phyloP scores from a whole-genome alignment of 1,284 basidiomycete genomes.

The Fomitiporia mediterranea region DNA sequence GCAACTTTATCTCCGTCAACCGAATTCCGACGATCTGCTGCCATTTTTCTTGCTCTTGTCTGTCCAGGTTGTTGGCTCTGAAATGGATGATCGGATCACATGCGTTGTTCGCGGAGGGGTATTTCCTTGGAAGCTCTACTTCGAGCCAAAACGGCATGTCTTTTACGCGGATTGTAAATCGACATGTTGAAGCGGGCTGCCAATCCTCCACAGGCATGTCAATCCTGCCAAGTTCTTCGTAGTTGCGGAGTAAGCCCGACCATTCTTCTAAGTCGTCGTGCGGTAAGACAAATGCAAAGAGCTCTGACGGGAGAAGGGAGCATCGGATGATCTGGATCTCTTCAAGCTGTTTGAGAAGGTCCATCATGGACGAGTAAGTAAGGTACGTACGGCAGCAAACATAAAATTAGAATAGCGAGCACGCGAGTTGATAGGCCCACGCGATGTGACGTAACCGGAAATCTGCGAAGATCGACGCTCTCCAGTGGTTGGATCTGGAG shows the following conservation, averaged over 20 bases:
- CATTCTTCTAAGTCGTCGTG: slow-evolving; percentile 17
- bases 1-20: too few species aligned
- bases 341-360: slow-evolving; percentile 20
- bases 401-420: neutral
- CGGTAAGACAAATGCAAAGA: slow-evolving; percentile 21
- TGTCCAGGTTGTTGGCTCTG: slow-evolving; percentile 41
- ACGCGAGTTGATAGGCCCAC: neutral
- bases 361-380: neutral
- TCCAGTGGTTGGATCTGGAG: neutral
- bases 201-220: slow-evolving; percentile 14
- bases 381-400: neutral
- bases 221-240: neutral
- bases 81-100: slow-evolving; percentile 36
- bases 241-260: slow-evolving; percentile 6
- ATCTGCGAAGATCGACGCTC: neutral
- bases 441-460: neutral
- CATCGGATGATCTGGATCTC: slow-evolving; percentile 27
- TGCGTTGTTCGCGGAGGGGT: slow-evolving; percentile 20
- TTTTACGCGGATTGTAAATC: slow-evolving; percentile 26
- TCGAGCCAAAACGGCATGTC: slow-evolving; percentile 24
- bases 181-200: slow-evolving; percentile 20
- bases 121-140: slow-evolving; percentile 18
- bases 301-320: slow-evolving; percentile 34
- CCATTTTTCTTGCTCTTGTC: slow-evolving; percentile 52
- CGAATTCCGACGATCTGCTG: slow-evolving; percentile 39